Conservation (phyloP, 441 rosid species). For the Mallotus repandus region DNA sequence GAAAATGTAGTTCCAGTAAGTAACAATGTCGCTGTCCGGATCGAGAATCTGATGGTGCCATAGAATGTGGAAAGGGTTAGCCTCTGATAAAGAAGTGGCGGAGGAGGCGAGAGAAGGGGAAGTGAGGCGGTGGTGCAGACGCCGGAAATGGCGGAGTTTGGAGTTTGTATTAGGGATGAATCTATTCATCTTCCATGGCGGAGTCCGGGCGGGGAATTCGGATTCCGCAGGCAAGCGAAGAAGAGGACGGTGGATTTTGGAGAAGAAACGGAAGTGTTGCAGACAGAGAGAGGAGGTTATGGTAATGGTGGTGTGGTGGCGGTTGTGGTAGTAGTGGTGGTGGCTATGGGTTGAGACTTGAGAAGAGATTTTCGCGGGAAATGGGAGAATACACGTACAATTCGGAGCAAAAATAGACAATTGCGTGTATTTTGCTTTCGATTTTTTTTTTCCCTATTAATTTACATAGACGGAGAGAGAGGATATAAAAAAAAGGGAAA, state of each 20-base stretch:
- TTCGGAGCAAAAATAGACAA: conserved; percentile 19
- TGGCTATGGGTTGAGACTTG: background rate
- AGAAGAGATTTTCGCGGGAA: conserved; percentile 54
- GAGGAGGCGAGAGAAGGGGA: conserved; percentile 38
- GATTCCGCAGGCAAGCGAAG: conserved; percentile 3
- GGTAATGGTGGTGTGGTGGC: background rate
- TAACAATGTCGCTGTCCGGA: conserved; percentile 66
- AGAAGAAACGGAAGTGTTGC: background rate
- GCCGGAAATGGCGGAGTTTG: conserved; percentile 23
- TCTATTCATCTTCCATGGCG: conserved; percentile 30
- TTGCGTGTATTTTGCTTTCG: background rate
- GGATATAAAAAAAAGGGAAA: no score
- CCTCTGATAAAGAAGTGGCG: conserved; percentile 30
- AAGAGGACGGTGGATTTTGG: background rate
- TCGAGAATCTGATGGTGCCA: conserved; percentile 66
- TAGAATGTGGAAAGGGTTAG: conserved; percentile 44
- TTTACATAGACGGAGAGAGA: no score
- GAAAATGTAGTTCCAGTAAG: conserved; percentile 75
- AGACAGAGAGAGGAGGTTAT: background rate
- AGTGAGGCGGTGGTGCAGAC: conserved; percentile 27
- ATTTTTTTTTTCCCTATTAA: no score
- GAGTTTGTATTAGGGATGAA: conserved; percentile 9
- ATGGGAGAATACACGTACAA: conserved; percentile 26
- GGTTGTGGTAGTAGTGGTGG: conserved; percentile 5
- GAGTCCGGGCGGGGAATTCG: background rate